These are phyloP conservation scores for Lumnitzera littorea DNA, from an alignment of 345 rosid genomes.

Conservation along the genomic window DNA sequence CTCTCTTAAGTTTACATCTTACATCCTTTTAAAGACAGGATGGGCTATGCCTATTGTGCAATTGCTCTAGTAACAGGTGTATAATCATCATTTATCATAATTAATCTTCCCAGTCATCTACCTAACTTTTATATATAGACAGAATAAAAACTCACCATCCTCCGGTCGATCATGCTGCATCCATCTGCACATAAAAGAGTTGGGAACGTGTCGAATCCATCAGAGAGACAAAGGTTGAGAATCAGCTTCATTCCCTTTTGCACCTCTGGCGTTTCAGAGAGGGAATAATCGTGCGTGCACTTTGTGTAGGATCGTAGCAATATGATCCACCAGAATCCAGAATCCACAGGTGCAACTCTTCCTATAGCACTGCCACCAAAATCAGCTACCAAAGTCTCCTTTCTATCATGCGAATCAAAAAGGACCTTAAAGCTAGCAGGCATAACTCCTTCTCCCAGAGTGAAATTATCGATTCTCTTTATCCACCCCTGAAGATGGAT, in stretches of 20 bases:
- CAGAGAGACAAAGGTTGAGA: constrained; percentile 42
- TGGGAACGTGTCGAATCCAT: constrained; percentile 60
- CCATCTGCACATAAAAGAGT: constrained; percentile 66
- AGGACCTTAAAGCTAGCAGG: constrained; percentile 55
- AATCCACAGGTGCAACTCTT: constrained; percentile 58
- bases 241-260: constrained; percentile 53
- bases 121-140: neutral
- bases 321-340: constrained; percentile 75
- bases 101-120: no score
- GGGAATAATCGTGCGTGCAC: constrained; percentile 37
- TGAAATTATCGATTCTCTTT: constrained; percentile 47
- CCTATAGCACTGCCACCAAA: constrained; percentile 61
- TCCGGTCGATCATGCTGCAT: constrained; percentile 59
- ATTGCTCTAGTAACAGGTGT: no score
- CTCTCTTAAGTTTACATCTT: no score
- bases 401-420: constrained; percentile 19
- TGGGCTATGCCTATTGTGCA: no score
- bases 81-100: no score
- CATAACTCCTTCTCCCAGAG: constrained; percentile 54
- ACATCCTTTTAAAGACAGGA: no score
- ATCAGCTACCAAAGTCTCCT: constrained; percentile 38
- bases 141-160: constrained; percentile 34
- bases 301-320: constrained; percentile 50
- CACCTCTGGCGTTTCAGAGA: constrained; percentile 37
- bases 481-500: constrained; percentile 49